Evolutionary conservation across 2,329 filamentous ascomycete species (phyloP), one percentile per base, ranked within the genome.

Genomic region (Seiridium unicorne): DNA sequence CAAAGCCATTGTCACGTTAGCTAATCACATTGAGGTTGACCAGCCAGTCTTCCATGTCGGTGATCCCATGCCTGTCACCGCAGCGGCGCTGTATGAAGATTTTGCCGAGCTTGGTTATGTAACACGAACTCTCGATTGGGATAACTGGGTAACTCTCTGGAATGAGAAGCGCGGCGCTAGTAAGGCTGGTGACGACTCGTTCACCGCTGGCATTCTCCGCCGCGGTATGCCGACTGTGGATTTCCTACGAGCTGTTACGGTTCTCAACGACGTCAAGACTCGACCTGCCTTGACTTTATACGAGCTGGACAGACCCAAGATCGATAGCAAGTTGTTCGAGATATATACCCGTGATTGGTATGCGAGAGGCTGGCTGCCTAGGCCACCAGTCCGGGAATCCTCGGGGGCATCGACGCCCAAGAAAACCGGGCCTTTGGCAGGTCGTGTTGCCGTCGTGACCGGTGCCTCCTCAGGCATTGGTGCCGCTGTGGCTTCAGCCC

Each of bases 291-390:
- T 86, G 11, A 72, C 74, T 5, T 66, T 72, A 74, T 70, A 82
- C 75, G 66, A 81, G 68, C 61, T 93, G 1, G 79, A 86, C 64
- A 82, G 90, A 4, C 88, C 89, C 2, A 88, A 86, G 72, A 88
- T 93, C 32, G 89, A 93, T 68, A 78, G 75, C 18, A 80, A 84
- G 11, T 77, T 94, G n/a, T 82, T 93, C 5, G 87, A 91, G 72
- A 93, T 87, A 0, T 94, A 94, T 70, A 85, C 89, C 31, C 88
- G 91, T 13, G 89, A 93, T 72, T 94, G 91, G 81, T 93, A 89
- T 69, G 89, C 89, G 18, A 80, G 91, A 72, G 91, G 91, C 49
- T 94, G 91, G 91, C 79, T 94, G 4, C 81, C 85, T 5, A 80
- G 78, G 3, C 81, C 88, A 18, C 90, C 90, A 3, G 49, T 51